phyloP scores from a whole-genome alignment of 495 filamentous ascomycete genomes.

The Penicillium taxi region DNA sequence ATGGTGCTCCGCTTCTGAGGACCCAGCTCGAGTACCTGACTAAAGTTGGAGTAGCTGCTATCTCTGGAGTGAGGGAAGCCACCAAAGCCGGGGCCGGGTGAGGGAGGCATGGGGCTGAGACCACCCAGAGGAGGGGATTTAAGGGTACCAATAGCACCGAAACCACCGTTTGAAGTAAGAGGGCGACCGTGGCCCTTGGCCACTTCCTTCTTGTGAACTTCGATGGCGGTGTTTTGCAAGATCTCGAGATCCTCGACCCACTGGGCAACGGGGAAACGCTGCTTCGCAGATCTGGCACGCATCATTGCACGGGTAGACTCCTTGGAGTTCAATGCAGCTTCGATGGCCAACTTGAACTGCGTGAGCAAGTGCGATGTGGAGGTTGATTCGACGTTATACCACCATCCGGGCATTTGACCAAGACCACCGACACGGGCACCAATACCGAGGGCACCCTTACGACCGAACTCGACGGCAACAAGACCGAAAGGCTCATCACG shows the following conservation, averaged over 20 bases:
- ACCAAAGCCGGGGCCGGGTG: constrained; percentile 31
- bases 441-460: constrained; percentile 69
- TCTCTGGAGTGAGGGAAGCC: constrained; percentile 20
- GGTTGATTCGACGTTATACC: constrained; percentile 63
- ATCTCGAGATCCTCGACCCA: constrained; percentile 58
- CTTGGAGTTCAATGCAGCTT: constrained; percentile 57
- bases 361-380: constrained; percentile 60
- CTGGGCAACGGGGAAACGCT: constrained; percentile 66
- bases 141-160: constrained; percentile 25
- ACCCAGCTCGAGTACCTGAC: constrained; percentile 38
- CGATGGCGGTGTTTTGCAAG: constrained; percentile 49
- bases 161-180: constrained; percentile 28
- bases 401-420: constrained; percentile 71
- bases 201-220: constrained; percentile 32
- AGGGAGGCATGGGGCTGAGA: constrained; percentile 32
- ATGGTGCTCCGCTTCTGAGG: constrained; percentile 38
- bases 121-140: constrained; percentile 18
- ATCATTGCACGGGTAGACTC: constrained; percentile 52
- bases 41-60: constrained; percentile 26
- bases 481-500: constrained; percentile 74
- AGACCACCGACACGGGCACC: constrained; percentile 58
- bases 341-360: constrained; percentile 66
- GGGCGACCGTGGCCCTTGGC: constrained; percentile 25
- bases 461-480: constrained; percentile 71
- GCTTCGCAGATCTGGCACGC: constrained; percentile 65